Conservation (phyloP, 1,284 basidiomycete genomes). For the Golubevia pallescens region DNA sequence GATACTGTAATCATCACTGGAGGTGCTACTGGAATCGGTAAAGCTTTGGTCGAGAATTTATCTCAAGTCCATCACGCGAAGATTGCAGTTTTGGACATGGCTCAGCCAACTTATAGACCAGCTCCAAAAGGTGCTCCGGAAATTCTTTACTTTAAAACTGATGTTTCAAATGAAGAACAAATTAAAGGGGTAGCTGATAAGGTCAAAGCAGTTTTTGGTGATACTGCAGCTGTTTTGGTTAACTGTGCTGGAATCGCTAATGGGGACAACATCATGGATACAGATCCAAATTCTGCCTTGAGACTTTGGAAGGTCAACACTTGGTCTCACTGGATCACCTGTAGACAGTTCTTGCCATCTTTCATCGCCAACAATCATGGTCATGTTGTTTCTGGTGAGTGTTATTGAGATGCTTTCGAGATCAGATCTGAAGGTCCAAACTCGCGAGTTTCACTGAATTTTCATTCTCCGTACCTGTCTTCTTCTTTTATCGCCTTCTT, state of each 20-base stretch:
- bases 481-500: conserved; percentile 23
- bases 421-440: conserved; percentile 7
- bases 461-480: conserved; percentile 4
- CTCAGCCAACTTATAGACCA: conserved; percentile 18
- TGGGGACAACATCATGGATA: conserved; percentile 28
- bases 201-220: conserved; percentile 3
- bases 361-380: conserved; percentile 7
- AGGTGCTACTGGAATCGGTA: conserved; percentile 32
- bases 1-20: conserved; percentile 35
- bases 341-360: conserved; percentile 31
- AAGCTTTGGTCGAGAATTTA: conserved; percentile 27
- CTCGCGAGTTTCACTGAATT: not conserved
- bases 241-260: conserved; percentile 39
- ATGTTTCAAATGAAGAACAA: conserved; percentile 3
- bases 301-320: conserved; percentile 34
- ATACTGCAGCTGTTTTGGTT: conserved; percentile 12
- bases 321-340: conserved; percentile 21
- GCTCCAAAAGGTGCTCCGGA: conserved; percentile 1
- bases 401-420: conserved; percentile 16
- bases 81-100: conserved; percentile 29
- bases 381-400: not conserved
- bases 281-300: conserved; percentile 18
- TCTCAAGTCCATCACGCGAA: conserved; percentile 19
- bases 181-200: conserved; percentile 9
- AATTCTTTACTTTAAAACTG: conserved; percentile 3